phyloP scores from a whole-genome alignment of 148 eudicot genomes.

The Nepenthes gracilis region DNA sequence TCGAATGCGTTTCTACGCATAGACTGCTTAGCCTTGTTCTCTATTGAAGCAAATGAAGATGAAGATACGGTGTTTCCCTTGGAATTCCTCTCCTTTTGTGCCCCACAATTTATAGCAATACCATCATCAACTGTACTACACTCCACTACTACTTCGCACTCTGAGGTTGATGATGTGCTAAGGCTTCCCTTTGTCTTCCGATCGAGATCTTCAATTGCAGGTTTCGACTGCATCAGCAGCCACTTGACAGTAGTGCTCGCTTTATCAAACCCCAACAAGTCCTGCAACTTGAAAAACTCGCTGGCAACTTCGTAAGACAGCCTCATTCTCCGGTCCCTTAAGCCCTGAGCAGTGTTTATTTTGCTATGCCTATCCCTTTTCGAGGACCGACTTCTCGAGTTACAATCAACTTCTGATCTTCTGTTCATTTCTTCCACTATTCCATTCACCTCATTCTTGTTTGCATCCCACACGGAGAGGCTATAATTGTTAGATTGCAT shows the following conservation, averaged over 20 bases:
- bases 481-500: background rate
- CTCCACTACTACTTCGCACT: slow-evolving; percentile 25
- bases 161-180: slow-evolving; percentile 32
- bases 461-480: background rate
- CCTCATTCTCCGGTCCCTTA: slow-evolving; percentile 65
- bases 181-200: slow-evolving; percentile 16
- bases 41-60: background rate
- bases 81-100: too few species aligned
- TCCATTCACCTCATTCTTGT: background rate
- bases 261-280: slow-evolving; percentile 48
- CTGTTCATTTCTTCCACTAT: background rate
- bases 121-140: background rate
- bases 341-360: slow-evolving; percentile 55
- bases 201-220: slow-evolving; percentile 38
- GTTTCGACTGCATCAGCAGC: slow-evolving; percentile 32
- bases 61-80: background rate
- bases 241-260: slow-evolving; percentile 60
- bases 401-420: background rate
- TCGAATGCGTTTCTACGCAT: background rate
- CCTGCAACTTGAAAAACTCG: slow-evolving; percentile 50
- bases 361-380: slow-evolving; percentile 73
- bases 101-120: too few species aligned
- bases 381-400: slow-evolving; percentile 14
- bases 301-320: slow-evolving; percentile 57
- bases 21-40: slow-evolving; percentile 1